phyloP scores from a whole-genome alignment of 129 eudicot species.

The Gnaphalium uliginosum region DNA sequence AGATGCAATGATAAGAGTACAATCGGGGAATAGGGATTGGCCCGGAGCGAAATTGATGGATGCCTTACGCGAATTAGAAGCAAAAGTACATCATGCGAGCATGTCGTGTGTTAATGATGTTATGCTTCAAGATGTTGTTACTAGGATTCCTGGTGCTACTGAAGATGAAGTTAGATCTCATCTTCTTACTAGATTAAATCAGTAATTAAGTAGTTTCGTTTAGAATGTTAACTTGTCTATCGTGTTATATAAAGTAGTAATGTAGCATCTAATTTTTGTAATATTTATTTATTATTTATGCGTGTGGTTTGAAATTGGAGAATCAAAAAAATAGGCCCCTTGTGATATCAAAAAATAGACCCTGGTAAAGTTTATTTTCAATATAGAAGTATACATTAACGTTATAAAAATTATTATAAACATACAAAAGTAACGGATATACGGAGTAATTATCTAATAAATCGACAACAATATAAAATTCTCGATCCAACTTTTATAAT shows the following conservation, averaged over 20 bases:
- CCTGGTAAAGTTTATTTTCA: no score
- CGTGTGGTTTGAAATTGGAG: no score
- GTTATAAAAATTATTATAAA: no score
- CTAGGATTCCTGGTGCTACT: conserved; percentile 39
- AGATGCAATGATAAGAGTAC: conserved; percentile 57
- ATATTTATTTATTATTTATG: no score
- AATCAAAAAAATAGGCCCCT: no score
- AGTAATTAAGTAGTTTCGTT: background rate
- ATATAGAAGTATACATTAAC: no score
- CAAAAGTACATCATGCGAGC: conserved; percentile 67
- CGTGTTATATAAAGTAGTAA: background rate
- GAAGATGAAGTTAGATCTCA: conserved; percentile 44
- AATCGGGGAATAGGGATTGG: conserved; percentile 37
- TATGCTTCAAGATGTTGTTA: conserved; percentile 70
- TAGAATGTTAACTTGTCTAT: background rate
- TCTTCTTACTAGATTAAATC: conserved; percentile 29
- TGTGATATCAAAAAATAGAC: no score
- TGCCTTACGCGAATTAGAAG: conserved; percentile 47
- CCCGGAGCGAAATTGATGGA: conserved; percentile 60
- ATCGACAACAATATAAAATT: no score
- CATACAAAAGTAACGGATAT: no score
- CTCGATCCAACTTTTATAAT: no score
- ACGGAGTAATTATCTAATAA: no score
- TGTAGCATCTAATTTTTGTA: background rate
- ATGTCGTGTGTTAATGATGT: conserved; percentile 52